Base-by-base conservation (phyloP, 129 eudicot species). In the Flaveria robusta region DNA sequence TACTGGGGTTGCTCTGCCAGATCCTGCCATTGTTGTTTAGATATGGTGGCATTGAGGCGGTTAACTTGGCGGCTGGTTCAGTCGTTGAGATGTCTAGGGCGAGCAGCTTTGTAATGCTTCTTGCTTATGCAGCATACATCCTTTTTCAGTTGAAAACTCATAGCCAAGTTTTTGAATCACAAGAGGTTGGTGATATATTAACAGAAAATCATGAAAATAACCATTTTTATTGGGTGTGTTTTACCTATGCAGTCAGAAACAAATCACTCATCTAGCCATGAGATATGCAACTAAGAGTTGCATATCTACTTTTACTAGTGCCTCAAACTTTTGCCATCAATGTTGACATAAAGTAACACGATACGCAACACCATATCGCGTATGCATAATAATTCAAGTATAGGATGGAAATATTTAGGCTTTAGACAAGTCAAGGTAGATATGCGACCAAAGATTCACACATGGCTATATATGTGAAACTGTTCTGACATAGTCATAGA, bases 111-210 rank as follows among this genome's bases (percentile, higher is more conserved):
- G 74, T 90, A 15, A 93, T 93, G 96, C 76, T 93, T 23, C 3
- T 93, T 45, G 96, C 91, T 3, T 93, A 93, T 62, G 42, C 80
- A 73, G 87, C 89, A 58, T 93, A 88, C 62, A 86, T 93, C 20
- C 46, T 88, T 66, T 93, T 93, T 83, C 96, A 90, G 58, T 52
- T 93, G 51, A 90, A 89, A 83, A 93, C 96, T 23, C 96, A 93
- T 65, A 74, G 87, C 39, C 95, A 86, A 60, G 56, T 93, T 29
- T 93, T 88, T 81, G 93, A 82, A 72, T 52, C 88, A 26, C 79
- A 77, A 76, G 87, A 86, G 90, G 97, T 91, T 58, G 70, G 34
- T 81, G 10, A 58, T 23, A 58, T 63, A 52, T 13, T 6, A 65
- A 26, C 34, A 43, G 20, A 41, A 46, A 75, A 68, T 3, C 18